Conservation (phyloP, 139 green algal genomes). For the Spirogloea muscicola region DNA sequence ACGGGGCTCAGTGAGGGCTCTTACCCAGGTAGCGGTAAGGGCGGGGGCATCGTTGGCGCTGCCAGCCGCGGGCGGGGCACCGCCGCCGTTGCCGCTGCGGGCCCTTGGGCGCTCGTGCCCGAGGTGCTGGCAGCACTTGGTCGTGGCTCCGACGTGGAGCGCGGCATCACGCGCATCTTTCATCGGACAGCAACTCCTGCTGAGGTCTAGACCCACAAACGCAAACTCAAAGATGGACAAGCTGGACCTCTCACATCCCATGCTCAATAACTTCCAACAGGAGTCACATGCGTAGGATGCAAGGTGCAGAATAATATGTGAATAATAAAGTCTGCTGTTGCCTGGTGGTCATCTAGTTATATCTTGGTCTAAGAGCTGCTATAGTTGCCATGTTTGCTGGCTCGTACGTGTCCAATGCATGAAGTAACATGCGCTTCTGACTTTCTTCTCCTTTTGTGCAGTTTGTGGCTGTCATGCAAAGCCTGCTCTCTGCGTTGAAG, state of each 20-base stretch:
- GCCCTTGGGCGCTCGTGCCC: background rate
- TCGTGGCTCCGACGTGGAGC: conserved; percentile 70
- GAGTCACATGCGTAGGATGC: background rate
- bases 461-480: too few relatives aligned
- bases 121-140: conserved; percentile 27
- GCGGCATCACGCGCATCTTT: conserved; percentile 64
- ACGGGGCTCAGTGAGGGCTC: background rate
- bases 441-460: too few relatives aligned
- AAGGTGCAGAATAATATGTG: too few relatives aligned
- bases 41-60: background rate
- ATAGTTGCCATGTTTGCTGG: background rate
- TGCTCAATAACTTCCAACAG: background rate
- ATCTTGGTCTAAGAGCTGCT: background rate
- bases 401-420: background rate
- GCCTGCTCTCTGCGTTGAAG: background rate
- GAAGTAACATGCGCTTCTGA: background rate
- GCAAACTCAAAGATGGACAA: too few relatives aligned
- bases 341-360: background rate
- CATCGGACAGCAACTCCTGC: conserved; percentile 69
- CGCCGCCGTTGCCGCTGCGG: background rate
- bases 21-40: conserved; percentile 13
- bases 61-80: background rate
- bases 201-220: conserved; percentile 57
- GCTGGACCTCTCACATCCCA: background rate
- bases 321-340: background rate